Base-by-base conservation (phyloP, 495 filamentous ascomycete species). In the Margaritispora aquatica region DNA sequence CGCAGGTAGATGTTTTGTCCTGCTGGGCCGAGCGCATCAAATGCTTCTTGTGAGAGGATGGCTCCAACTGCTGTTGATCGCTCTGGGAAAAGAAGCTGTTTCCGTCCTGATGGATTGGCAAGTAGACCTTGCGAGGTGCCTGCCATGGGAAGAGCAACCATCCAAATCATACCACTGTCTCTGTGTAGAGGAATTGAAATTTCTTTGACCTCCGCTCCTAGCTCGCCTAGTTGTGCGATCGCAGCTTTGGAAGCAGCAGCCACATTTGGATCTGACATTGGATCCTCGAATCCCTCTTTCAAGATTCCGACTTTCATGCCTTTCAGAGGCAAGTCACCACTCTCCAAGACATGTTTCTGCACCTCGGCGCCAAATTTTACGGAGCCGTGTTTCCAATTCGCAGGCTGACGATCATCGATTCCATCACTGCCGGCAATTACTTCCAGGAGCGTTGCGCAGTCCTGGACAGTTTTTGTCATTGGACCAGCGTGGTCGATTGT, bases 401-500 rank as follows among this genome's bases (percentile, higher is more conserved):
- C 64, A n/a, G 77, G 59, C 9, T 74, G 73, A 8, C 78, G 70
- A 61, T 84, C 81, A 60, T 85, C 82, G 46, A 83, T 79, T 1
- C 77, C 78, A 58, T 85, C 82, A 22, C 74, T 74, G 8, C 81
- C 82, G 26, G 76, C 74, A 52, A 85, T 77, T 0, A 70, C 75
- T 57, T 83, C 74, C 13, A 84, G 70, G 19, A 80, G 73, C 23
- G 66, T 52, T 7, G 82, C 81, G 52, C 70, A 71, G 20, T 85
- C 82, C 20, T 77, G 65, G 0, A 78, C 76, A 4, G 63, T 80
- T 31, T 67, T 72, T 4, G 79, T 67, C 68, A 84, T 75, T 0
- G 79, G 79, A 0, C 77, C 79, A 15, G 63, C 68, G 51, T 78
- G 78, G 56, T 82, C 77, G 51, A 76, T 66, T 1, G 73, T 70